Conservation (phyloP, 2,329 filamentous ascomycete species). For the Paracoccidioides brasiliensis region DNA sequence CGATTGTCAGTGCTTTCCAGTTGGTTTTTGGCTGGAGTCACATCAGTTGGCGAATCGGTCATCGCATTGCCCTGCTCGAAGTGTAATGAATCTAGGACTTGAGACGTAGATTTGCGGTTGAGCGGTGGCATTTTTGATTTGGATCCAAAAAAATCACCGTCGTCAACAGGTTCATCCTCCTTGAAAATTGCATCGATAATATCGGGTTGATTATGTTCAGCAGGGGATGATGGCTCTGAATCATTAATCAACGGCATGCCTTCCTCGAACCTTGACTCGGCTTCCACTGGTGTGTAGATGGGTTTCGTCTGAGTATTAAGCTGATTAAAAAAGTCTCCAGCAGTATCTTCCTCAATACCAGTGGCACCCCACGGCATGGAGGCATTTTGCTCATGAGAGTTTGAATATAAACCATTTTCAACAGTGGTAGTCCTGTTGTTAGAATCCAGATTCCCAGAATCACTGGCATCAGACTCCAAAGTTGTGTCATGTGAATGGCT, state of each 20-base stretch:
- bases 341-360: conserved; percentile 37
- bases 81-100: conserved; percentile 46
- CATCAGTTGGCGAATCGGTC: not conserved
- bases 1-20: not conserved
- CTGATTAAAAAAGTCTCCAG: conserved; percentile 50
- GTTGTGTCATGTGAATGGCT: not conserved
- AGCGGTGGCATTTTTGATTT: conserved; percentile 24
- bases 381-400: not conserved
- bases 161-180: conserved; percentile 26
- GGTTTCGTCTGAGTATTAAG: conserved; percentile 29
- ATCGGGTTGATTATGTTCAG: conserved; percentile 15
- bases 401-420: not conserved
- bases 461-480: not conserved
- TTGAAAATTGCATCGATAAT: conserved; percentile 24
- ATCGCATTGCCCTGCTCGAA: conserved; percentile 18
- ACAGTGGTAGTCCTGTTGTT: not conserved
- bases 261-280: conserved; percentile 54
- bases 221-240: conserved; percentile 16
- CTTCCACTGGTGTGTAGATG: conserved; percentile 26
- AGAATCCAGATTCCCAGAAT: not conserved
- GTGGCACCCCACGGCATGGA: conserved; percentile 31
- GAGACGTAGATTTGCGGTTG: conserved; percentile 57
- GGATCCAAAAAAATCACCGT: conserved; percentile 23
- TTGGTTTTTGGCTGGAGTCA: not conserved
- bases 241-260: conserved; percentile 49